Evolutionary conservation across 2,329 filamentous ascomycete genomes (phyloP), one percentile per base, ranked within the genome.

Genomic region (Phaeosphaeriaceae sp.): DNA sequence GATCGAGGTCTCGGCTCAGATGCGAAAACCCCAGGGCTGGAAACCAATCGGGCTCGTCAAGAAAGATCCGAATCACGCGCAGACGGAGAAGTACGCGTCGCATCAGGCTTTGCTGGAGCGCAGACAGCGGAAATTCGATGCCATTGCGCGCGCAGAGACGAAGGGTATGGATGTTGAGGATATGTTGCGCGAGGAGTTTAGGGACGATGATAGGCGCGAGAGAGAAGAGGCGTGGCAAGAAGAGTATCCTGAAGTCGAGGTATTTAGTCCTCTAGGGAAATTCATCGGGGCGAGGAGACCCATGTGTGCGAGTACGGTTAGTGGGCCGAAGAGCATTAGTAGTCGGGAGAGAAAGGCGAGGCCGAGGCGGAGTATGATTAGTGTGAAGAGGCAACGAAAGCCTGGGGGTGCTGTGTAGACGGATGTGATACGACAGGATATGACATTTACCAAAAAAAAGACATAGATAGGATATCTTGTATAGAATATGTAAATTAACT

Each of bases 1-100:
- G 89, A 82, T 99, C 2, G 94, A 99, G 74, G 73, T 99, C 33
- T 87, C 86, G 0, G 87, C 87, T 3, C 93, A 99, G 74, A 84
- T 95, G 8, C 84, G 93, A 1, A 67, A 64, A 0, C 64, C 64
- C 1, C 59, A 62, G 23, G 70, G 70, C 20, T 72, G 70, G 70
- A 59, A 52, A 9, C 51, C 68, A 0, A 39, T 52, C 0, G 68
- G 65, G 85, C 42, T 83, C 80, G 13, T 82, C 74, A 65, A 77
- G 81, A 49, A 73, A 80, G 46, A 74, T 40, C 55, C 63, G 38
- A 70, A 64, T 35, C 63, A 69, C 40, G 58, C 59, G 7, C 46
- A 49, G 13, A 40, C 54, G 15, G 59, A 12, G 9, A 41, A 41
- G 26, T 9, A 32, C 2, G 38, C 38, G 16, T 8, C 16, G 15